Evolutionary conservation across 2,329 filamentous ascomycete species (phyloP).

Genomic region (Beauveria caledonica): DNA sequence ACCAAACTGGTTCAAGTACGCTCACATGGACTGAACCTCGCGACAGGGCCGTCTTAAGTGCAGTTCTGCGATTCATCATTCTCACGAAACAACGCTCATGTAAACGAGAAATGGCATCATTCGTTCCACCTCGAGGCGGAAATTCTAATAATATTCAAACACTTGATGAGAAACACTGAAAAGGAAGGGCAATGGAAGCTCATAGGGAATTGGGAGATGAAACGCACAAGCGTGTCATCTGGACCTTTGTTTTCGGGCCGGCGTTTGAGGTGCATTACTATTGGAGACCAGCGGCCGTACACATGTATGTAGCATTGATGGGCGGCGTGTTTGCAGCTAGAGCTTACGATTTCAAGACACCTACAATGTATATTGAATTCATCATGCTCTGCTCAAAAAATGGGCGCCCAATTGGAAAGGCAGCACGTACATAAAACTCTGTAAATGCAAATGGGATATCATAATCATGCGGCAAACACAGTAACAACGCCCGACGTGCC

Average conservation of each 20-base stretch:
- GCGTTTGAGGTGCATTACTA: constrained; percentile 8
- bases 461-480: constrained; percentile 40
- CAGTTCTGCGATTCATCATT: background rate
- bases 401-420: background rate
- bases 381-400: constrained; percentile 5
- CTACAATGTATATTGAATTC: constrained; percentile 19
- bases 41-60: background rate
- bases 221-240: background rate
- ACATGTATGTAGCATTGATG: background rate
- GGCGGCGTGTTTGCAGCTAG: background rate
- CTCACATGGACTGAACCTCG: constrained; percentile 59
- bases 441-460: constrained; percentile 11
- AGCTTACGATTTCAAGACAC: background rate
- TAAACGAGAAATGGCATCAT: background rate
- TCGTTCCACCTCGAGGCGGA: background rate
- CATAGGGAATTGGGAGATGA: background rate
- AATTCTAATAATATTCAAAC: background rate
- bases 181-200: background rate
- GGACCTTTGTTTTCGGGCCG: constrained; percentile 1
- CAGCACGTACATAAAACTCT: background rate
- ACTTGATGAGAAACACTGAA: background rate
- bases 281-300: constrained; percentile 4
- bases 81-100: background rate
- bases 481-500: constrained; percentile 59
- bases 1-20: constrained; percentile 95